Evolutionary conservation across 2,329 filamentous ascomycete genomes (phyloP), one percentile per base, ranked within the genome.

Genomic region (Xylaria hypoxylon): DNA sequence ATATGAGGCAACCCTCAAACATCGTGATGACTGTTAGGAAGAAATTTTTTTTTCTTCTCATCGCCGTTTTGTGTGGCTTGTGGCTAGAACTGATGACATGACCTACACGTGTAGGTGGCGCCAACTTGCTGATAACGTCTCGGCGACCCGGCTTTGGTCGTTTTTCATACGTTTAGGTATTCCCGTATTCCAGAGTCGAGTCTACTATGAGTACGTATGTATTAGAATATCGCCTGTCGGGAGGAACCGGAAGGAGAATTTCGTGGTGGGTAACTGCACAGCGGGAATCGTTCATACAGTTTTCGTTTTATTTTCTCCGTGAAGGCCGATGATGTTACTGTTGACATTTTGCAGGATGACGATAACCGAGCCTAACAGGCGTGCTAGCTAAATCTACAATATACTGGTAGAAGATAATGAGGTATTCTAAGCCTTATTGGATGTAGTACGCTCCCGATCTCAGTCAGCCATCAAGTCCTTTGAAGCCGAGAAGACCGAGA

Each of bases 21-120:
- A 10, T 24, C 28, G 26, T 67, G 48, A 50, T 55, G 19, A 55
- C 13, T 5, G 2, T 26, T 48, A 62, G 22, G 17, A 40, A 7
- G 35, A 47, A 42, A 40, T 44, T 24, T 51, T 55, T 45, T 50
- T 47, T 45, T 31, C 24, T 24, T 38, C 13, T 15, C 7, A 13
- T 44, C 40, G 47, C 65, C 61, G 40, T 61, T 64, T 26, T 4
- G n/a, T 47, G 60, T 67, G 61, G 65, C 65, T 67, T 67, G 61
- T 42, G 56, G 61, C 60, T 38, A 60, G 31, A 64, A 26, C 40
- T 45, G 26, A 40, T n/a, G 40, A 38, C 50, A n/a, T 57, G 56
- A 24, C 28, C 19, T 56, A 33, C 10, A 38, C 35, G 35, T 38
- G 35, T 38, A 40, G 13, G 56, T 56, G 28, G 19, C 38, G n/a